These are phyloP conservation scores for Rhizoclosmatium globosum DNA, from an alignment of 192 early-diverging fungal genomes.

Conservation along the genomic window DNA sequence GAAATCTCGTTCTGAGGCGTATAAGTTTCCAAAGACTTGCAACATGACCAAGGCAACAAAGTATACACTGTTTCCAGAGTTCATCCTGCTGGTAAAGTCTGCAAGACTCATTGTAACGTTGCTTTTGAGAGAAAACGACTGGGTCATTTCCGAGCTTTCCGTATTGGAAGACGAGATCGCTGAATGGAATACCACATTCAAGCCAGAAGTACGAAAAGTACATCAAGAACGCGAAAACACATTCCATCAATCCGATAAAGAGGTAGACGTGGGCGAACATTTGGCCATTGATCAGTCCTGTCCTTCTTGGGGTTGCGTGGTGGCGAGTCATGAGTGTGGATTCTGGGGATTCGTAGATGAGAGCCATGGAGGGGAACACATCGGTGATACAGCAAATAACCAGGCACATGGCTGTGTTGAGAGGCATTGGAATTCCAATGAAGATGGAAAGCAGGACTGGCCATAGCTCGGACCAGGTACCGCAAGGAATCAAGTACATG, in stretches of 20 bases:
- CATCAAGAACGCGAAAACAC: conserved; percentile 54
- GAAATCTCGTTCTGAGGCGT: conserved; percentile 61
- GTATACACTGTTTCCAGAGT: conserved; percentile 31
- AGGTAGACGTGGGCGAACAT: conserved; percentile 78
- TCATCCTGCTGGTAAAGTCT: neutral
- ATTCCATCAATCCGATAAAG: conserved; percentile 78
- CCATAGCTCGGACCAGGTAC: no score
- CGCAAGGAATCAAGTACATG: conserved; percentile 42
- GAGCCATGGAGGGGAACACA: conserved; percentile 64
- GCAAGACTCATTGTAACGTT: neutral
- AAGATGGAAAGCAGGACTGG: conserved; percentile 80
- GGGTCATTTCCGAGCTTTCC: no score
- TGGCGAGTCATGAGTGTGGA: conserved; percentile 69
- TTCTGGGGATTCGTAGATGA: conserved; percentile 83
- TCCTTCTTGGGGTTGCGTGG: conserved; percentile 79
- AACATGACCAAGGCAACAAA: conserved; percentile 14
- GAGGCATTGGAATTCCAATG: conserved; percentile 79
- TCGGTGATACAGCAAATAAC: conserved; percentile 60
- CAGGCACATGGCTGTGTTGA: conserved; percentile 74
- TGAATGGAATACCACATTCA: no score
- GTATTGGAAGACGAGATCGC: no score
- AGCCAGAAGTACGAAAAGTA: no score
- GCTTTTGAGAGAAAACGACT: conserved; percentile 27
- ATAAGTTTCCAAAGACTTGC: conserved; percentile 54
- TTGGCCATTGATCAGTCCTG: conserved; percentile 66